phyloP scores from a whole-genome alignment of 192 early-diverging fungal genomes.

The Umbelopsis vinacea region DNA sequence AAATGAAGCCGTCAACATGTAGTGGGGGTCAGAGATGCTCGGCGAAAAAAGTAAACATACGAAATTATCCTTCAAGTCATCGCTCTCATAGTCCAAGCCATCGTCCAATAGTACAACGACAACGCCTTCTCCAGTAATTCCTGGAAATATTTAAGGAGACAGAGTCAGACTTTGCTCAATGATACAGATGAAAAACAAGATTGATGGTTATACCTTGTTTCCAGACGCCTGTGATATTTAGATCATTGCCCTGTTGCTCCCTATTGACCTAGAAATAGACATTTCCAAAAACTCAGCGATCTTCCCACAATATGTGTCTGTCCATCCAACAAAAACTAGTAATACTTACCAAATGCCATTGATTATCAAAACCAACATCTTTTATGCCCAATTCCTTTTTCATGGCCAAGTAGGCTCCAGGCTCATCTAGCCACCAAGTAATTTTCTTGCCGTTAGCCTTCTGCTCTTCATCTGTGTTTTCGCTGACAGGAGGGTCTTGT shows the following conservation, averaged over 20 bases:
- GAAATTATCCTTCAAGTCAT: slow-evolving; percentile 88
- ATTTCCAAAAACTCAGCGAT: background rate
- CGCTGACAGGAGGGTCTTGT: slow-evolving; percentile 5
- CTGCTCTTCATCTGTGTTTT: slow-evolving; percentile 33
- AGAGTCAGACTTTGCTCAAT: background rate
- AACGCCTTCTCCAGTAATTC: slow-evolving; percentile 85
- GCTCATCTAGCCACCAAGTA: slow-evolving; percentile 9
- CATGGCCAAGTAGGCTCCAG: slow-evolving; percentile 31
- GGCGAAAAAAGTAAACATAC: slow-evolving; percentile 52
- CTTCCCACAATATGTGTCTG: background rate
- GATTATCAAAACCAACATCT: slow-evolving; percentile 77
- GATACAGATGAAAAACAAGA: background rate
- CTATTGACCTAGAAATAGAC: slow-evolving; percentile 48
- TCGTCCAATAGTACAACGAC: slow-evolving; percentile 96
- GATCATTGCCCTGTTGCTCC: slow-evolving; percentile 69
- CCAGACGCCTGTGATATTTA: slow-evolving; percentile 96
- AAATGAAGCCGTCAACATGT: background rate
- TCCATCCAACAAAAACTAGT: background rate
- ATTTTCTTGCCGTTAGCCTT: slow-evolving; percentile 19
- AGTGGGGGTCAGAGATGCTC: background rate
- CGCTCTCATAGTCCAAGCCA: slow-evolving; percentile 85
- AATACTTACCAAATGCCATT: slow-evolving; percentile 80
- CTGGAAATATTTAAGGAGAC: slow-evolving; percentile 29
- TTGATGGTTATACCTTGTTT: slow-evolving; percentile 56
- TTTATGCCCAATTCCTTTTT: slow-evolving; percentile 53